Percentiles rank a stretch among this genome's conserved stretches.
phyloP scores from a whole-genome alignment of 768 basidiomycete species.

The Pleurotus sapidus region DNA sequence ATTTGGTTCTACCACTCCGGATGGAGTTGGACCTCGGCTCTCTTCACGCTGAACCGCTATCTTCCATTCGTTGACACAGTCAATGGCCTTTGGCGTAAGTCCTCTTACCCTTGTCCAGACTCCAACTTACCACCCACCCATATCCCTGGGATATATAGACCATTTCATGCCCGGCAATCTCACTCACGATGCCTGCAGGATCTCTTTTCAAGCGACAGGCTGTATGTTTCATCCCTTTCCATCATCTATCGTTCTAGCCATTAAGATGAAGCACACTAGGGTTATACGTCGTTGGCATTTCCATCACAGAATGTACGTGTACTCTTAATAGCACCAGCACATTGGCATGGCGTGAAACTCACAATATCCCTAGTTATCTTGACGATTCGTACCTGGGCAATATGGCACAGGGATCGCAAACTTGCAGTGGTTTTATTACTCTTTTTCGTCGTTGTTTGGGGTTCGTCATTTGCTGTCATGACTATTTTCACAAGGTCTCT shows the following conservation, averaged over 20 bases:
- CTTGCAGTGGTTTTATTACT: slow-evolving; percentile 6
- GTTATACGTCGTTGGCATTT: not conserved
- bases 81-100: slow-evolving; percentile 4
- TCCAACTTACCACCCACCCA: not conserved
- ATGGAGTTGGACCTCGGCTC: slow-evolving; percentile 7
- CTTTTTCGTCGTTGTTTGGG: slow-evolving; percentile 6
- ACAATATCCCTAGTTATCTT: slow-evolving; percentile 11
- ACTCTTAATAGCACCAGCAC: not conserved
- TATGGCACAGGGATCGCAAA: slow-evolving; percentile 10
- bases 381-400: slow-evolving; percentile 11
- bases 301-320: slow-evolving; percentile 11
- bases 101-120: not conserved
- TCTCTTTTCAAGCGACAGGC: too few relatives aligned
- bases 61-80: slow-evolving; percentile 10
- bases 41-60: slow-evolving; percentile 8
- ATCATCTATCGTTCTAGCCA: too few relatives aligned
- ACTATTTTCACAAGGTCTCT: slow-evolving; percentile 7
- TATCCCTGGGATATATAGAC: not conserved
- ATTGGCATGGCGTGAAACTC: not conserved
- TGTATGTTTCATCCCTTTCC: too few relatives aligned
- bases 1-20: not conserved
- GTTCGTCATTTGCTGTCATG: slow-evolving; percentile 3
- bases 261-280: too few relatives aligned
- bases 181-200: not conserved
- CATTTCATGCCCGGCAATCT: not conserved